These are phyloP conservation scores for Thelonectria blattea DNA, from an alignment of 2,329 filamentous ascomycete species.

Conservation along the genomic window DNA sequence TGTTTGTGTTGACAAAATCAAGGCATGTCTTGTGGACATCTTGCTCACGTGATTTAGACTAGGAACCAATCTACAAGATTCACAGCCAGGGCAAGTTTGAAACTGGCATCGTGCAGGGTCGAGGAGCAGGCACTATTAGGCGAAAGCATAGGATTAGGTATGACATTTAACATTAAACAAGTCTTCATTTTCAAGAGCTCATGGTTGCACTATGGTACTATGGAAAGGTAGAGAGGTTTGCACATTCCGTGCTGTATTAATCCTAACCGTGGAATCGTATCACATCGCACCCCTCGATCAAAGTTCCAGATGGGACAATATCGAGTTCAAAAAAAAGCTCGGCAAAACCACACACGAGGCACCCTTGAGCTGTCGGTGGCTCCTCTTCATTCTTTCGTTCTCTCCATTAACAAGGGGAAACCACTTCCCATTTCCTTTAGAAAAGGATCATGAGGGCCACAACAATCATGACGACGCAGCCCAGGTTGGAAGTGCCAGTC, in stretches of 20 bases:
- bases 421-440: slow-evolving; percentile 30
- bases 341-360: background rate
- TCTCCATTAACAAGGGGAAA: background rate
- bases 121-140: too few species aligned
- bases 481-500: slow-evolving; percentile 40
- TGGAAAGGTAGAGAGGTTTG: background rate
- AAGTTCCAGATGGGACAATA: background rate
- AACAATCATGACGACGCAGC: slow-evolving; percentile 46
- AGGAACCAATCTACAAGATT: too few species aligned
- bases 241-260: background rate
- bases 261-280: background rate
- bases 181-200: background rate
- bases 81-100: too few species aligned
- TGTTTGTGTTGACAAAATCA: background rate
- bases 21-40: too few species aligned
- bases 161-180: background rate
- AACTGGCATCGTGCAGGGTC: too few species aligned
- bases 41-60: too few species aligned
- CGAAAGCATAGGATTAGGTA: too few species aligned
- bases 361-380: background rate
- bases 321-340: background rate
- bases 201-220: slow-evolving; percentile 5
- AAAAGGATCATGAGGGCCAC: slow-evolving; percentile 43
- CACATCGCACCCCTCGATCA: background rate
- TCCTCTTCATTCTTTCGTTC: too few species aligned